phyloP scores from a whole-genome alignment of 345 rosid genomes.

The Combretum micranthum region DNA sequence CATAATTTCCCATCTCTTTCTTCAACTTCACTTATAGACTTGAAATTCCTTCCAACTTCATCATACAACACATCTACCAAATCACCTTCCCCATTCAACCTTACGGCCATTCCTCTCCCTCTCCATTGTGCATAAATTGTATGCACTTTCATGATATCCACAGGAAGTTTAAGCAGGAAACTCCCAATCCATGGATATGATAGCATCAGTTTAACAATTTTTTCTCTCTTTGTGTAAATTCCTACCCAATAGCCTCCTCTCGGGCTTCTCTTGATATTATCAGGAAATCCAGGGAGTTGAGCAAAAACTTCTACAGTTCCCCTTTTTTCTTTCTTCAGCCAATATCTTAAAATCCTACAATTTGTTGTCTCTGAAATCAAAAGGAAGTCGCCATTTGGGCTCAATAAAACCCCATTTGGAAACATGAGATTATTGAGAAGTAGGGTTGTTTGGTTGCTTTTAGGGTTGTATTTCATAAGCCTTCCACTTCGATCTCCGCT shows the following conservation, averaged over 20 bases:
- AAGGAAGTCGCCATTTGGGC: conserved; percentile 32
- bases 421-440: conserved; percentile 37
- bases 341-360: conserved; percentile 33
- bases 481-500: conserved; percentile 59
- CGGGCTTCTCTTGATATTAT: conserved; percentile 56
- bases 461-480: conserved; percentile 54
- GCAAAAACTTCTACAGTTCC: conserved; percentile 30
- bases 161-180: conserved; percentile 30
- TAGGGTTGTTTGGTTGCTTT: conserved; percentile 27
- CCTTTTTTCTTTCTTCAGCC: conserved; percentile 26
- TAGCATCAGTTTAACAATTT: conserved; percentile 22
- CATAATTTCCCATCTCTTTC: conserved; percentile 28
- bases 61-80: conserved; percentile 36
- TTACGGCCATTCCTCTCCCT: conserved; percentile 54
- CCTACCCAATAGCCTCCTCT: conserved; percentile 72
- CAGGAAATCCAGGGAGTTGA: conserved; percentile 54
- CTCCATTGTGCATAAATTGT: conserved; percentile 23
- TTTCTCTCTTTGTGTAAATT: conserved; percentile 35
- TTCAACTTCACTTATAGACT: conserved; percentile 55
- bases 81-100: conserved; percentile 58
- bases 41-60: conserved; percentile 20
- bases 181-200: conserved; percentile 47
- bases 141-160: conserved; percentile 31
- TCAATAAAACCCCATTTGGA: conserved; percentile 53
- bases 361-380: conserved; percentile 44